Conservation (phyloP, 768 basidiomycete genomes). For the Dendrothele bispora region DNA sequence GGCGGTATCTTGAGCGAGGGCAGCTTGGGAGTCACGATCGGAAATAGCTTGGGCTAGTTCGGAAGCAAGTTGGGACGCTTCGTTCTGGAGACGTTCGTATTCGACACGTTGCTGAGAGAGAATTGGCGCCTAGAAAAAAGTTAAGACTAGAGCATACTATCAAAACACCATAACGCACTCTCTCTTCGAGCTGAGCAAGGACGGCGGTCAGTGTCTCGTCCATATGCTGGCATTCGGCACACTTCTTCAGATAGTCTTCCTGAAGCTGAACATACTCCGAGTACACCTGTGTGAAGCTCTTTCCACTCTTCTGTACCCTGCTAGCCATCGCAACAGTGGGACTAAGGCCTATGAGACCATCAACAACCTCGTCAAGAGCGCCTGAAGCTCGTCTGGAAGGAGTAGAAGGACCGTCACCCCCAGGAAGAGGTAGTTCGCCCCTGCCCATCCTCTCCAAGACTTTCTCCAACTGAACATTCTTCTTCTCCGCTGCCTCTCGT, state of each 20-base stretch:
- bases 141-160: slow-evolving; percentile 4
- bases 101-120: slow-evolving; percentile 88
- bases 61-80: slow-evolving; percentile 76
- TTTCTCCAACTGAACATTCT: slow-evolving; percentile 68
- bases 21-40: slow-evolving; percentile 69
- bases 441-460: slow-evolving; percentile 72
- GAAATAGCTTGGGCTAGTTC: slow-evolving; percentile 75
- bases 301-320: slow-evolving; percentile 76
- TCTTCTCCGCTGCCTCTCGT: slow-evolving; percentile 70
- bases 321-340: slow-evolving; percentile 88
- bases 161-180: slow-evolving; percentile 41
- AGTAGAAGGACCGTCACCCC: slow-evolving; percentile 47
- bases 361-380: slow-evolving; percentile 40
- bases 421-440: slow-evolving; percentile 66
- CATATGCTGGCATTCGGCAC: slow-evolving; percentile 82
- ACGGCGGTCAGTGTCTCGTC: slow-evolving; percentile 78
- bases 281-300: slow-evolving; percentile 94
- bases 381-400: slow-evolving; percentile 41
- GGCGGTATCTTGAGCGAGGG: slow-evolving; percentile 53
- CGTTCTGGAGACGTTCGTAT: slow-evolving; percentile 80
- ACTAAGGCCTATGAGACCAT: slow-evolving; percentile 70
- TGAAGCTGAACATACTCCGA: slow-evolving; percentile 86
- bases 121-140: slow-evolving; percentile 69
- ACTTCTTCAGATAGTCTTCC: slow-evolving; percentile 76
- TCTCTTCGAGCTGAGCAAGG: slow-evolving; percentile 87